Percentiles rank a stretch among this genome's conserved stretches.
Conservation (phyloP, 805 yeast species). For the Sugiyamaella chiloensis region DNA sequence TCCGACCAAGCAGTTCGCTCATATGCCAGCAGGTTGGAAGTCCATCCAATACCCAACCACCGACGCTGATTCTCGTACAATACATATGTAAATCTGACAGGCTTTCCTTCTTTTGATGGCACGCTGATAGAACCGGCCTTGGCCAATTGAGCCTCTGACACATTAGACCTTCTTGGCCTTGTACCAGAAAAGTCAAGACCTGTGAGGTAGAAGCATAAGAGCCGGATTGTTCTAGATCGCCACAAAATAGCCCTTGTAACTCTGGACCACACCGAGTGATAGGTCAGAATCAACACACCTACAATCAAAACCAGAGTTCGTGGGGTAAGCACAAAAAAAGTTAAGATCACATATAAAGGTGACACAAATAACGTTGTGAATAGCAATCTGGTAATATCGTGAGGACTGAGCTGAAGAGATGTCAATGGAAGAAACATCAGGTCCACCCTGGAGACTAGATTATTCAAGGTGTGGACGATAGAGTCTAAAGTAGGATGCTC, state of each 20-base stretch:
- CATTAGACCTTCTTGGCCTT: constrained; percentile 37
- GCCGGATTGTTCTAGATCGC: constrained; percentile 71
- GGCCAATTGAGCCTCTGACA: constrained; percentile 27
- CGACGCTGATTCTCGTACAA: constrained; percentile 92
- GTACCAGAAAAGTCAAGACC: constrained; percentile 69
- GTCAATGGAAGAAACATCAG: constrained; percentile 78
- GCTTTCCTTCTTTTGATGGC: constrained; percentile 39
- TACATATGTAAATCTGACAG: constrained; percentile 84
- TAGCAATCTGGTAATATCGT: constrained; percentile 74
- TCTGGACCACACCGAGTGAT: constrained; percentile 82
- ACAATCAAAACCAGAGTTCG: constrained; percentile 55
- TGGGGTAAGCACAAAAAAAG: constrained; percentile 69
- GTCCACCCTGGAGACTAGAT: constrained; percentile 73
- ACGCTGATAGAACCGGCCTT: constrained; percentile 19
- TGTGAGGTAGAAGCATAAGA: constrained; percentile 74
- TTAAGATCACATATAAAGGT: constrained; percentile 72
- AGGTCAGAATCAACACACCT: constrained; percentile 66
- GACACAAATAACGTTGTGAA: constrained; percentile 83
- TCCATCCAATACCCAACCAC: constrained; percentile 99
- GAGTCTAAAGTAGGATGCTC: constrained; percentile 82
- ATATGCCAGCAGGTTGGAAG: constrained; percentile 81
- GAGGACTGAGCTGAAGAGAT: constrained; percentile 60
- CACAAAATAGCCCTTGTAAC: constrained; percentile 82
- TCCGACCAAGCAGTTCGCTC: constrained; percentile 98
- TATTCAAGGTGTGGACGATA: constrained; percentile 70